These are phyloP conservation scores for Margaritispora aquatica DNA, from an alignment of 495 filamentous ascomycete species.

Conservation along the genomic window DNA sequence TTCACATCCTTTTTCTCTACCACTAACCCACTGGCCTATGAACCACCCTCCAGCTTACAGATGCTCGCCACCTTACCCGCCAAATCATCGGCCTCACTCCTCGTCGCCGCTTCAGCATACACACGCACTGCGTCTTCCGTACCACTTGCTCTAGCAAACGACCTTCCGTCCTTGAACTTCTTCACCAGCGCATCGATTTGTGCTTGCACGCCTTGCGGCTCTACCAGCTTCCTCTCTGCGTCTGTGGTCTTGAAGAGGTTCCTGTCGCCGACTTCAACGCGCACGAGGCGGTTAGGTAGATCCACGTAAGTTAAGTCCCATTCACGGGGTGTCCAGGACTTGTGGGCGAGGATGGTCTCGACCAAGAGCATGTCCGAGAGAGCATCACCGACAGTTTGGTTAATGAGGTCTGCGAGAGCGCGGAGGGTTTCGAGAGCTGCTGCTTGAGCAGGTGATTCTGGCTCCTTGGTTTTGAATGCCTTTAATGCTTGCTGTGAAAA, in stretches of 20 bases:
- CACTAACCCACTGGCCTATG: too few species aligned
- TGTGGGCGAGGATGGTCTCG: conserved; percentile 92
- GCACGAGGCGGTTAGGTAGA: conserved; percentile 88
- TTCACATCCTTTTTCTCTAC: too few species aligned
- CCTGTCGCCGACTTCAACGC: conserved; percentile 83
- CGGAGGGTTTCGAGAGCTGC: conserved; percentile 73
- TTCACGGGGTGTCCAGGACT: conserved; percentile 81
- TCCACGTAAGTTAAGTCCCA: conserved; percentile 95
- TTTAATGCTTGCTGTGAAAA: conserved; percentile 80
- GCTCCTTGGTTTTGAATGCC: conserved; percentile 67
- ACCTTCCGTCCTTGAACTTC: conserved; percentile 84
- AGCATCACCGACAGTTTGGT: conserved; percentile 95
- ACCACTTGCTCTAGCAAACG: conserved; percentile 87
- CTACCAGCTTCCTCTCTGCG: conserved; percentile 81
- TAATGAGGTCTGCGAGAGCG: conserved; percentile 83
- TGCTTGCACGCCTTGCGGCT: conserved; percentile 69
- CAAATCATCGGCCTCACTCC: conserved; percentile 77
- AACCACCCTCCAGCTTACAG: conserved; percentile 38
- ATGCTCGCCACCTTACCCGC: conserved; percentile 74
- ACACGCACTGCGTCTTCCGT: conserved; percentile 96
- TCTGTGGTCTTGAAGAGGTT: conserved; percentile 84
- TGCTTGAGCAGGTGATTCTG: conserved; percentile 86
- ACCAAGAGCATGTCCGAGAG: conserved; percentile 94
- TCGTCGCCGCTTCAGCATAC: conserved; percentile 91
- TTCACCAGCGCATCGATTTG: conserved; percentile 81